These are phyloP conservation scores for Clitopilus hobsonii DNA, from an alignment of 768 basidiomycete species.

Conservation along the genomic window DNA sequence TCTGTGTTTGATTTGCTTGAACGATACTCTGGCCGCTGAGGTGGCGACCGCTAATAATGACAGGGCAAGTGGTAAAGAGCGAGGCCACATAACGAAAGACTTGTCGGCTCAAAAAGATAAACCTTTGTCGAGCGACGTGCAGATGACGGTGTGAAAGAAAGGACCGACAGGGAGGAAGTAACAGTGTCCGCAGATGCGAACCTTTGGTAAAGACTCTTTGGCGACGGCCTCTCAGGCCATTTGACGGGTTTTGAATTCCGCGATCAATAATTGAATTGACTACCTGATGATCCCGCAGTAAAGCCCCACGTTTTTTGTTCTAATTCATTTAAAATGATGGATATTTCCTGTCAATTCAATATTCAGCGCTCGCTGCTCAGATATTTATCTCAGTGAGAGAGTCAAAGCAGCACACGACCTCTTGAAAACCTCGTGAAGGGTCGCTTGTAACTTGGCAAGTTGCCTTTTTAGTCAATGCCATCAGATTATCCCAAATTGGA, in stretches of 20 bases:
- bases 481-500: not conserved
- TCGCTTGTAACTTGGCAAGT: not conserved
- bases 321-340: not conserved
- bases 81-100: slow-evolving; percentile 34
- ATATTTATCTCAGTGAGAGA: not conserved
- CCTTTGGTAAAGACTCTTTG: not conserved
- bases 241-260: slow-evolving; percentile 1
- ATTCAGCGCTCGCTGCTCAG: not conserved
- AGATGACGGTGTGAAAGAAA: slow-evolving; percentile 10
- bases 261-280: not conserved
- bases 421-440: not conserved
- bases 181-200: not conserved
- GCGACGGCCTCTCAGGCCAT: not conserved
- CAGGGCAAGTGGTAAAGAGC: slow-evolving; percentile 29
- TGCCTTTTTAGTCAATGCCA: not conserved
- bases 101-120: slow-evolving; percentile 9
- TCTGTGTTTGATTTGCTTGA: slow-evolving; percentile 39
- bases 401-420: not conserved
- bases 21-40: slow-evolving; percentile 41
- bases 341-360: not conserved
- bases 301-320: not conserved
- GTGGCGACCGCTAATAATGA: slow-evolving; percentile 28
- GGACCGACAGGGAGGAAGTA: slow-evolving; percentile 9
- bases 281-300: not conserved
- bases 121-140: slow-evolving; percentile 21